Evolutionary conservation across 495 filamentous ascomycete genomes (phyloP).

Genomic region (Pyrenula massariospora): DNA sequence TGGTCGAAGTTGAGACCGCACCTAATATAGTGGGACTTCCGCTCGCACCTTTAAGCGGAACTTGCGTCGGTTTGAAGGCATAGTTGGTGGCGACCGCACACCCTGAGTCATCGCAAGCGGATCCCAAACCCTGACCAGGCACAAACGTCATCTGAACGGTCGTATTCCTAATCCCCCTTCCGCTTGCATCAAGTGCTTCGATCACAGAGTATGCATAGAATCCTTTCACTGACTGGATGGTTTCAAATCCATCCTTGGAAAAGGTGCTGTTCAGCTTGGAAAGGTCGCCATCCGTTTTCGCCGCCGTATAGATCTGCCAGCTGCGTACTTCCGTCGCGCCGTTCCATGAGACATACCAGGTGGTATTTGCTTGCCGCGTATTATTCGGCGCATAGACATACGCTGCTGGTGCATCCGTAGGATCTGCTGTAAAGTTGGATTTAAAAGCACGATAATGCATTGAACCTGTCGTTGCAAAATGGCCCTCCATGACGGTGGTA

Average conservation of each 20-base stretch:
- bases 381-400: constrained; percentile 26
- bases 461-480: constrained; percentile 20
- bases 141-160: background rate
- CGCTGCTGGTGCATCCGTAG: constrained; percentile 29
- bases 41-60: background rate
- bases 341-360: constrained; percentile 37
- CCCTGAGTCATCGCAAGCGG: background rate
- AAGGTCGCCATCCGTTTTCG: constrained; percentile 4
- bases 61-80: background rate
- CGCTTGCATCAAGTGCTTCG: background rate
- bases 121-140: background rate
- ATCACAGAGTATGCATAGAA: background rate
- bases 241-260: background rate
- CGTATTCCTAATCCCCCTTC: background rate
- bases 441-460: constrained; percentile 36
- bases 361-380: constrained; percentile 17
- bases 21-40: background rate
- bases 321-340: constrained; percentile 29
- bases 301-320: constrained; percentile 30
- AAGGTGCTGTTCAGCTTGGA: background rate
- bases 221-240: background rate
- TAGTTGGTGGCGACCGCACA: background rate
- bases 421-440: constrained; percentile 32
- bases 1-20: background rate
- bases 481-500: constrained; percentile 34